phyloP scores from a whole-genome alignment of 768 basidiomycete genomes.

The Panus rudis region DNA sequence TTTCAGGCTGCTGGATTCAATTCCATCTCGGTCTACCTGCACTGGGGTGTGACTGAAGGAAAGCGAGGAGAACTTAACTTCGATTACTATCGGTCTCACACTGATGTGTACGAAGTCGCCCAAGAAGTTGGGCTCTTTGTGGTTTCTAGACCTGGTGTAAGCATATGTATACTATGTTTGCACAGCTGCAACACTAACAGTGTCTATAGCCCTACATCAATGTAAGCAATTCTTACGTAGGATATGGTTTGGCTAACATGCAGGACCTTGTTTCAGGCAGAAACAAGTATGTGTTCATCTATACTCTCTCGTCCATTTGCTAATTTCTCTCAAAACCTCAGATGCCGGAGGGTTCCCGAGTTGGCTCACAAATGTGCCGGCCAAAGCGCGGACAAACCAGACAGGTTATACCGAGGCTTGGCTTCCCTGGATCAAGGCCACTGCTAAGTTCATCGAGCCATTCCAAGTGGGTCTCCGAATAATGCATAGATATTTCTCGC shows the following conservation, averaged over 20 bases:
- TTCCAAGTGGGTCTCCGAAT: conserved; percentile 10
- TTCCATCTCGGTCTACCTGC: conserved; percentile 16
- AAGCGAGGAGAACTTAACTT: conserved; percentile 14
- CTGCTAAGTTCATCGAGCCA: conserved; percentile 11
- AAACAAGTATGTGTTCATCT: conserved; percentile 12
- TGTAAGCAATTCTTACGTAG: conserved; percentile 9
- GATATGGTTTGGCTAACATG: background rate
- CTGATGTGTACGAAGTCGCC: conserved; percentile 15
- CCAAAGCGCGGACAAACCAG: conserved; percentile 15
- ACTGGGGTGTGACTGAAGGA: conserved; percentile 15
- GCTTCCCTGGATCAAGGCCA: conserved; percentile 13
- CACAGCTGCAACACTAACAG: background rate
- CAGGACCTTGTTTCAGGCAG: conserved; percentile 8
- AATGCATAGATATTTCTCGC: conserved; percentile 1
- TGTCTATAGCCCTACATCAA: conserved; percentile 18
- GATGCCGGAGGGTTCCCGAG: conserved; percentile 20
- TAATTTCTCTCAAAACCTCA: background rate
- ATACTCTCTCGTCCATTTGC: too few species aligned
- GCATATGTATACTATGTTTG: background rate
- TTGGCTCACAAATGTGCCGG: conserved; percentile 19
- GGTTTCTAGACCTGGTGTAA: conserved; percentile 15
- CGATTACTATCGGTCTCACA: conserved; percentile 13
- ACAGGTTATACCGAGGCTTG: conserved; percentile 18
- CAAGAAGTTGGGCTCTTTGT: conserved; percentile 19
- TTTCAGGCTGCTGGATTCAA: conserved; percentile 19